Evolutionary conservation across 169 alveolate genomes (phyloP).

Genomic region (Eimeria necatrix): DNA sequence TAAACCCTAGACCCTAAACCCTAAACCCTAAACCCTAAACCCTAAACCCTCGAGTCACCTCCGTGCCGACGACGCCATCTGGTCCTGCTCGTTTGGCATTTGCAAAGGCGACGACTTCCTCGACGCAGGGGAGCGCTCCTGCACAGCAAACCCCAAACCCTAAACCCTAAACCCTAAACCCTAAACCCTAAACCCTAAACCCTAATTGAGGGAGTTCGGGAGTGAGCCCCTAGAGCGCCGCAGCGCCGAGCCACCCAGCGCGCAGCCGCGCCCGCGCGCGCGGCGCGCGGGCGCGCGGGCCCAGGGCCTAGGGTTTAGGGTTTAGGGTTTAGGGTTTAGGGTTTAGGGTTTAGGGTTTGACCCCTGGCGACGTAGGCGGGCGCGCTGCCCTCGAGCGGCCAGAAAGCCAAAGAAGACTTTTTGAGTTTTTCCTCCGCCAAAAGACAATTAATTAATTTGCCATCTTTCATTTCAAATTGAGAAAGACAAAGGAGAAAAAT

Average conservation of each 20-base stretch:
- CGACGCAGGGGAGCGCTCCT: neutral
- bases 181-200: too few species aligned
- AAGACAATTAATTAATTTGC: neutral
- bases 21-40: conserved; percentile 20
- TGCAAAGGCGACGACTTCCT: neutral
- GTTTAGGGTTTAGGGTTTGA: neutral
- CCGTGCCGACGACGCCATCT: neutral
- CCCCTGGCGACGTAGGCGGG: neutral
- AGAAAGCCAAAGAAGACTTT: neutral
- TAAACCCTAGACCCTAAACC: conserved; percentile 34
- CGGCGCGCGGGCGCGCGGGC: too few species aligned
- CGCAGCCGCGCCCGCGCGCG: too few species aligned
- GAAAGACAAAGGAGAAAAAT: neutral
- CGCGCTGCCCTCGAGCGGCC: neutral
- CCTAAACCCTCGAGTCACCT: neutral
- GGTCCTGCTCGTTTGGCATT: neutral
- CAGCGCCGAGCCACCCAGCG: too few species aligned
- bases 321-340: too few species aligned
- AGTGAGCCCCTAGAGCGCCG: too few species aligned
- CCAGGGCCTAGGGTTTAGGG: too few species aligned
- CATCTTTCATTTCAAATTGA: neutral
- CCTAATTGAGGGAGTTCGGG: too few species aligned
- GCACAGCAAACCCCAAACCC: too few species aligned
- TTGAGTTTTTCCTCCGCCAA: neutral
- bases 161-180: too few species aligned